phyloP scores from a whole-genome alignment of 1,284 basidiomycete genomes.

The Cutaneotrichosporon sp. region DNA sequence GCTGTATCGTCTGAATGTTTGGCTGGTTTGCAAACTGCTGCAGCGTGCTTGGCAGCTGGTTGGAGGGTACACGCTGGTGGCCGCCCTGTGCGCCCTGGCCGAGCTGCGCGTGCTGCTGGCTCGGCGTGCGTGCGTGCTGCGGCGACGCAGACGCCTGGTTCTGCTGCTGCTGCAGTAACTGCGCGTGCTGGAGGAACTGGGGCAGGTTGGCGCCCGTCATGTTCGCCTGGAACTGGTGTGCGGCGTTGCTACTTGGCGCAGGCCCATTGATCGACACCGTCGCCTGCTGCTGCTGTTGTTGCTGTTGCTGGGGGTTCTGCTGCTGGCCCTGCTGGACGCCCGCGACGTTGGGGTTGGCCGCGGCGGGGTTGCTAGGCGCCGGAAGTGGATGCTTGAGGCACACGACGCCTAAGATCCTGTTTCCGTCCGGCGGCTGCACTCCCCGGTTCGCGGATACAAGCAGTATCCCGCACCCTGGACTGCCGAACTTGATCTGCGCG shows the following conservation, averaged over 20 bases:
- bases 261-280: slow-evolving; percentile 2
- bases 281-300: not conserved
- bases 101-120: not conserved
- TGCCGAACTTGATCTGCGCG: slow-evolving; percentile 20
- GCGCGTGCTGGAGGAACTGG: slow-evolving; percentile 7
- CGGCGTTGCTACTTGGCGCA: not conserved
- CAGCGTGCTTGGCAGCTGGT: slow-evolving; percentile 11
- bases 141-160: slow-evolving; percentile 7
- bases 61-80: slow-evolving; percentile 7
- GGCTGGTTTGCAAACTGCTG: slow-evolving; percentile 22
- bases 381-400: slow-evolving; percentile 12
- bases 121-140: slow-evolving; percentile 5
- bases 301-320: slow-evolving; percentile 1
- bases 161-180: slow-evolving; percentile 7
- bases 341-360: not conserved
- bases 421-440: slow-evolving; percentile 2
- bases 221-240: not conserved
- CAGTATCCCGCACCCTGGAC: slow-evolving; percentile 20
- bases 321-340: slow-evolving; percentile 1
- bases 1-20: slow-evolving; percentile 18
- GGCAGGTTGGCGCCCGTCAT: not conserved
- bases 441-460: slow-evolving; percentile 14
- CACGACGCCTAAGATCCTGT: slow-evolving; percentile 22
- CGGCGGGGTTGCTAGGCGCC: not conserved
- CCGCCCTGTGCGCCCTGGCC: not conserved